A percentile compares a stretch with the other conserved stretches of the same genome.
These are phyloP conservation scores for Cladosporium velox DNA, from an alignment of 2,329 filamentous ascomycete genomes.

Conservation along the genomic window DNA sequence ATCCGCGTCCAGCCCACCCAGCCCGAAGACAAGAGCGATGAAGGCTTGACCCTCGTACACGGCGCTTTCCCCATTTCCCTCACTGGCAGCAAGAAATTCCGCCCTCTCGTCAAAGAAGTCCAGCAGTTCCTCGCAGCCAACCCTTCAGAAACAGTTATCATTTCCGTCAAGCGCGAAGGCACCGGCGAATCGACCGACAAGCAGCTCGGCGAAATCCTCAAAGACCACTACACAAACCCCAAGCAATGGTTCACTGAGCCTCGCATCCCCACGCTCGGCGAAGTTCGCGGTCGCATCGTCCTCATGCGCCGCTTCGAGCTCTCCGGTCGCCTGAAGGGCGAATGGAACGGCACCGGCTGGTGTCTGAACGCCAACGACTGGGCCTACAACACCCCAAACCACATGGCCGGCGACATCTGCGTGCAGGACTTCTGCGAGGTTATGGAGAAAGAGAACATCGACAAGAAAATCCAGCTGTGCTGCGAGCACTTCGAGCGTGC, in stretches of 20 bases:
- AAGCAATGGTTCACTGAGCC: constrained; percentile 78
- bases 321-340: constrained; percentile 50
- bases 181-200: constrained; percentile 76
- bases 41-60: constrained; percentile 81
- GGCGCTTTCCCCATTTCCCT: constrained; percentile 85
- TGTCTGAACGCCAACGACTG: constrained; percentile 66
- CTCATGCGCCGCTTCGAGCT: constrained; percentile 78
- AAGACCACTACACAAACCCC: constrained; percentile 66
- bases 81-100: constrained; percentile 77
- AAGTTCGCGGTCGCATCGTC: constrained; percentile 79
- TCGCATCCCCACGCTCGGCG: constrained; percentile 73
- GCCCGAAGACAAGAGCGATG: constrained; percentile 58
- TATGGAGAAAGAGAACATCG: constrained; percentile 70
- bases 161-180: constrained; percentile 91
- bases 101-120: constrained; percentile 71
- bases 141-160: constrained; percentile 77
- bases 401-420: constrained; percentile 71
- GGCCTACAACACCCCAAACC: constrained; percentile 87
- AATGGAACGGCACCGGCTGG: constrained; percentile 57
- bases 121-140: constrained; percentile 71
- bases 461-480: constrained; percentile 74
- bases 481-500: constrained; percentile 77
- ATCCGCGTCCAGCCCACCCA: constrained; percentile 73
- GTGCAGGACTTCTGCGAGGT: constrained; percentile 97
- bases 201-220: constrained; percentile 73